Percentiles rank a stretch among this genome's conserved stretches.
Conservation (phyloP, 176 grass and related monocot species). For the Juncus inflexus region DNA sequence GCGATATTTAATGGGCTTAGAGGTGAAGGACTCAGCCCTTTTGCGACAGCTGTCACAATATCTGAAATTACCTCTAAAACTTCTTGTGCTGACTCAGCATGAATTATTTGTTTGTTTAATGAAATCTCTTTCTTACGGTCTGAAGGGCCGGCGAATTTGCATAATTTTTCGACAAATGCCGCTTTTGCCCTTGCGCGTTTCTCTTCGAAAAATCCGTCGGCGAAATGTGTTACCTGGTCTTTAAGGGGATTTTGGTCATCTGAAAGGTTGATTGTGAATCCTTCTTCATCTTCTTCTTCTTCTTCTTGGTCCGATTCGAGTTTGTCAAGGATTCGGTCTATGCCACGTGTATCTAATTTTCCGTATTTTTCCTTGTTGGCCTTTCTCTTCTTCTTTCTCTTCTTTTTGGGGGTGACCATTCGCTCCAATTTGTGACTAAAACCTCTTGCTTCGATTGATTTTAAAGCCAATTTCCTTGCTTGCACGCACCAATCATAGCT, state of each 20-base stretch:
- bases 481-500: slow-evolving; percentile 78
- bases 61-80: slow-evolving; percentile 59
- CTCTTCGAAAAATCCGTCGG: slow-evolving; percentile 78
- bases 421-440: slow-evolving; percentile 40
- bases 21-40: slow-evolving; percentile 79
- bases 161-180: slow-evolving; percentile 60
- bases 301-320: slow-evolving; percentile 27
- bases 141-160: slow-evolving; percentile 67
- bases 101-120: slow-evolving; percentile 67
- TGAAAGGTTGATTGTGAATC: slow-evolving; percentile 13
- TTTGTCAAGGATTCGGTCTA: slow-evolving; percentile 11
- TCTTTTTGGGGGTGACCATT: slow-evolving; percentile 75
- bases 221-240: slow-evolving; percentile 41
- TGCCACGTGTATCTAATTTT: slow-evolving; percentile 9
- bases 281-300: slow-evolving; percentile 21
- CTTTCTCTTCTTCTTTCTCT: slow-evolving; percentile 45
- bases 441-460: slow-evolving; percentile 65
- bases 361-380: slow-evolving; percentile 32
- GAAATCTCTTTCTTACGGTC: slow-evolving; percentile 74
- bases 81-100: slow-evolving; percentile 66
- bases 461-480: slow-evolving; percentile 61
- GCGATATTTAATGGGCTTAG: slow-evolving; percentile 83
- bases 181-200: slow-evolving; percentile 54
- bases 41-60: slow-evolving; percentile 45
- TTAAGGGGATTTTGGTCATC: slow-evolving; percentile 37